A percentile compares a stretch with the other conserved stretches of the same genome.
These are phyloP conservation scores for Ricinus communis DNA, from an alignment of 345 rosid genomes.

Conservation along the genomic window DNA sequence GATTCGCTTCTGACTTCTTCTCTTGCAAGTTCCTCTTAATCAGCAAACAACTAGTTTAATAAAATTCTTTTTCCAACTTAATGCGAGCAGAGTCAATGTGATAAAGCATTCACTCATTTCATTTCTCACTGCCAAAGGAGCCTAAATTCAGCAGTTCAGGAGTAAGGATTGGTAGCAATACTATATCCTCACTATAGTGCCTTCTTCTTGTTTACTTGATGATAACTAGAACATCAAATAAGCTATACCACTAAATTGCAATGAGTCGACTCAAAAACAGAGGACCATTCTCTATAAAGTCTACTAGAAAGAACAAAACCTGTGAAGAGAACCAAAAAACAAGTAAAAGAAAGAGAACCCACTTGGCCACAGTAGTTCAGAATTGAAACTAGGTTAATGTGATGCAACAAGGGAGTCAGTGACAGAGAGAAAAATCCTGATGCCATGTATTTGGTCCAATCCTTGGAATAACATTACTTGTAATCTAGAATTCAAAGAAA, in stretches of 20 bases:
- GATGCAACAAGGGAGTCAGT: neutral
- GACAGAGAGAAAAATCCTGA: neutral
- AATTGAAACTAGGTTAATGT: neutral
- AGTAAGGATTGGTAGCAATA: neutral
- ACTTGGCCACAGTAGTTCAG: neutral
- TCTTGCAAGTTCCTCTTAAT: neutral
- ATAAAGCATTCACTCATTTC: neutral
- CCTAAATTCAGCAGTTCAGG: neutral
- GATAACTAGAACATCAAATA: neutral
- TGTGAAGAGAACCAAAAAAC: neutral
- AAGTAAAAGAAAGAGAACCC: neutral
- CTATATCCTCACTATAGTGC: neutral
- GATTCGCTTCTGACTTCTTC: neutral
- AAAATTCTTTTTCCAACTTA: neutral
- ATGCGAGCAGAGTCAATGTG: neutral
- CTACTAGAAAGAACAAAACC: neutral
- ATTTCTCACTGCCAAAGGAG: constrained; percentile 1
- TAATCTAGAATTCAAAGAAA: neutral
- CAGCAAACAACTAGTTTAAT: neutral
- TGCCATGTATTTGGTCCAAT: neutral
- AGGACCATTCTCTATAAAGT: neutral
- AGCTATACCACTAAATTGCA: neutral
- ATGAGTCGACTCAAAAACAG: neutral
- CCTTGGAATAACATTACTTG: neutral
- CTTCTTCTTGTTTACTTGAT: neutral